These are phyloP conservation scores for Trametes hirsuta DNA, from an alignment of 1,284 basidiomycete genomes.

Conservation along the genomic window DNA sequence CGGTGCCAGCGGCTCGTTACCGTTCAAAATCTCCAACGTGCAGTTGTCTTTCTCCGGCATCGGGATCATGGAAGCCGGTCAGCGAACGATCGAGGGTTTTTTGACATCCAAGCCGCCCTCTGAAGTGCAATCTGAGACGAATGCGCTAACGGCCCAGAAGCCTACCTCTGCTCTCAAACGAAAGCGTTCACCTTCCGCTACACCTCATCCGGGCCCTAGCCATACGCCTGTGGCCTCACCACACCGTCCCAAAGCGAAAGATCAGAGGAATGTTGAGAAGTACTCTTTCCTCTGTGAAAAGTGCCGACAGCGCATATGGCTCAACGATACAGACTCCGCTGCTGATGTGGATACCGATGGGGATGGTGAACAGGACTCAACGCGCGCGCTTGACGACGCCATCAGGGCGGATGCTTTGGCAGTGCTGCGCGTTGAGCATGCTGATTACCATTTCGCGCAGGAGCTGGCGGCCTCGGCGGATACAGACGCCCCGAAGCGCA, in stretches of 20 bases:
- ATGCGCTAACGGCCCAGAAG: not conserved
- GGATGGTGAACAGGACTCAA: slow-evolving; percentile 30
- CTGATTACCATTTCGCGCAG: slow-evolving; percentile 86
- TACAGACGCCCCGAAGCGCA: slow-evolving; percentile 18
- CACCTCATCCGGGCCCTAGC: not conserved
- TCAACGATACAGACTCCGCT: slow-evolving; percentile 33
- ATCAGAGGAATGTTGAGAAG: not conserved
- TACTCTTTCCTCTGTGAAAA: slow-evolving; percentile 53
- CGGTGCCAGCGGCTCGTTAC: slow-evolving; percentile 45
- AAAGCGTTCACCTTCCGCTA: slow-evolving; percentile 22
- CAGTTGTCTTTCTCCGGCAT: slow-evolving; percentile 85
- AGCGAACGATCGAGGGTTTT: slow-evolving; percentile 88
- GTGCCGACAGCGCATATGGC: slow-evolving; percentile 51
- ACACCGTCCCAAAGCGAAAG: not conserved
- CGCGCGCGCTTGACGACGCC: slow-evolving; percentile 25
- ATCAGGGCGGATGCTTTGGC: slow-evolving; percentile 44
- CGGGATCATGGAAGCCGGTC: slow-evolving; percentile 79
- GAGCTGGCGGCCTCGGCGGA: slow-evolving; percentile 52
- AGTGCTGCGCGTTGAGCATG: slow-evolving; percentile 70
- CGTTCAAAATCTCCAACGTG: slow-evolving; percentile 75
- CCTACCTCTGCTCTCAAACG: slow-evolving; percentile 20
- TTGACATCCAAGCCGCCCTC: slow-evolving; percentile 47
- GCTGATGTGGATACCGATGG: slow-evolving; percentile 22
- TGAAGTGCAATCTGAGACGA: slow-evolving; percentile 26
- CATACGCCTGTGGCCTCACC: not conserved